phyloP scores from a whole-genome alignment of 2,329 filamentous ascomycete species.

The Magnaporthales sp. region DNA sequence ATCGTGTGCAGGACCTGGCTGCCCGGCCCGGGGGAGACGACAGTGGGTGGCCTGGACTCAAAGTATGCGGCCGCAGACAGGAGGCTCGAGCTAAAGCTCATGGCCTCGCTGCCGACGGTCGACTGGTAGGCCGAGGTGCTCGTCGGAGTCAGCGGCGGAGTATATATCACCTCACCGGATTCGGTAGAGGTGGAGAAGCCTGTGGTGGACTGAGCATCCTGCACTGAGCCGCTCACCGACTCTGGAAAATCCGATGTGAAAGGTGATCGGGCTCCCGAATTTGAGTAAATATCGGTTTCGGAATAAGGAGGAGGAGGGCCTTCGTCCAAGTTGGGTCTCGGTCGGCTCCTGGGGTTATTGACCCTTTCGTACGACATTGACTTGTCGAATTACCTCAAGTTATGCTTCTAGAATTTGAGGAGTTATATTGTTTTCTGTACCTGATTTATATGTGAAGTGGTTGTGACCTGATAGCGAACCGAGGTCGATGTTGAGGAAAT shows the following conservation, averaged over 20 bases:
- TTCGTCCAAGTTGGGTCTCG: slow-evolving; percentile 18
- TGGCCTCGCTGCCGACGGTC: slow-evolving; percentile 15
- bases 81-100: slow-evolving; percentile 16
- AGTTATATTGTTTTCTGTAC: not conserved
- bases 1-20: slow-evolving; percentile 23
- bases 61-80: slow-evolving; percentile 35
- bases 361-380: not conserved
- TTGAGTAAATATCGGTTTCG: slow-evolving; percentile 47
- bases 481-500: too few relatives aligned
- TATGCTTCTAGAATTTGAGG: not conserved
- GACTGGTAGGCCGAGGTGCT: slow-evolving; percentile 17
- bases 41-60: slow-evolving; percentile 28
- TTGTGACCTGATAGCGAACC: not conserved
- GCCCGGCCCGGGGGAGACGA: slow-evolving; percentile 3
- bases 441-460: not conserved
- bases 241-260: slow-evolving; percentile 13
- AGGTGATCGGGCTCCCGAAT: slow-evolving; percentile 19
- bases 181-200: slow-evolving; percentile 25
- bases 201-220: slow-evolving; percentile 27
- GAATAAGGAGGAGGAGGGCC: slow-evolving; percentile 47
- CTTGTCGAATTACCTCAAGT: not conserved
- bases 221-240: slow-evolving; percentile 14
- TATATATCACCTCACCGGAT: slow-evolving; percentile 38
- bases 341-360: not conserved
- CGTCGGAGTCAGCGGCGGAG: slow-evolving; percentile 40